Evolutionary conservation across 257 asterid genomes (phyloP), one percentile per base, ranked within the genome.

Genomic region (Euphrasia confusa): DNA sequence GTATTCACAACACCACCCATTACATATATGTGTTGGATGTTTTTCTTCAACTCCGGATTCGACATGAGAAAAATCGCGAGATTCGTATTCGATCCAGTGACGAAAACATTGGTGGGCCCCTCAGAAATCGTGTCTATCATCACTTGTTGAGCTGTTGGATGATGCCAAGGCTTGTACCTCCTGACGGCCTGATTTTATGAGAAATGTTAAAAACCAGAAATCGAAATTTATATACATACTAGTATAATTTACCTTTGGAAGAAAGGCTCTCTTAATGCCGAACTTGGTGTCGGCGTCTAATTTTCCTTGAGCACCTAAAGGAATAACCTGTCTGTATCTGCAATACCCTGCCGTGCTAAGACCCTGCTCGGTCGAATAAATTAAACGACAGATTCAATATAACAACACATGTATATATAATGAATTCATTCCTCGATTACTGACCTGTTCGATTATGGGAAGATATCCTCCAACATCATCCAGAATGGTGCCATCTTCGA

Each of bases 401-500:
- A n/a, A 10, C 1, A 12, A 40, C 0, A 9, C 2, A 10, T n/a
- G n/a, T n/a, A n/a, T 5, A 21, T 0, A 0, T 21, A 40, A 40
- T 40, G 14, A 40, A 2, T 40, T 40, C 70, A n/a, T n/a, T n/a
- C n/a, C n/a, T n/a, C n/a, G n/a, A n/a, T n/a, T n/a, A n/a, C n/a
- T n/a, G n/a, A 88, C 98, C 94, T 90, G 96, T 57, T 90, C 88
- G 30, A 90, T 88, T 14, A 90, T 66, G 60, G 98, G 96, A 63
- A 79, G 96, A 77, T 88, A 90, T 44, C 98, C 98, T 2, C 98
- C 98, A 45, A 85, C 94, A 67, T 88, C n/a, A n/a, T 59, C 4
- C 47, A 75, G 58, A 6, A 90, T 75, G 32, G 81, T 73, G 10
- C 92, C 95, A 74, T 90, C 83, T 57, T 84, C 76, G 57, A 79